Percentiles rank a stretch among this genome's conserved stretches.
Conservation (phyloP, 176 grass and related monocot genomes). For the Eragrostis nindensis region DNA sequence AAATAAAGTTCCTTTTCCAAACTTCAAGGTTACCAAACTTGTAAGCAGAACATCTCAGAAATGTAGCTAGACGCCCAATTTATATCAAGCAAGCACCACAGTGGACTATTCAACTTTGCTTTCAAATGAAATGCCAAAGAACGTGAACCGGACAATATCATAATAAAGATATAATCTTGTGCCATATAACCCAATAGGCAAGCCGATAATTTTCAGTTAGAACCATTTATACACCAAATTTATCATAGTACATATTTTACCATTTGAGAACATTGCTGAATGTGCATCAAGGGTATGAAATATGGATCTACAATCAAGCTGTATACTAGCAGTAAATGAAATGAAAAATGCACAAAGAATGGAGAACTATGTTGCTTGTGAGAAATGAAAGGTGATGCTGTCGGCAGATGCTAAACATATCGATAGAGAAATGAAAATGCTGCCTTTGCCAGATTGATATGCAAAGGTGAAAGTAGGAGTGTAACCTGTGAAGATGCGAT, state of each 20-base stretch:
- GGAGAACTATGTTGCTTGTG: background rate
- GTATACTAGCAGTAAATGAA: slow-evolving; percentile 7
- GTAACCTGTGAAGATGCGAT: slow-evolving; percentile 66
- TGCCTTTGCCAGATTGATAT: background rate
- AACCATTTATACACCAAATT: background rate
- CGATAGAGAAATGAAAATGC: background rate
- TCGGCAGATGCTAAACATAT: slow-evolving; percentile 10
- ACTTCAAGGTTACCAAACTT: background rate
- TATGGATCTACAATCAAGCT: background rate
- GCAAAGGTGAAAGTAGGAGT: background rate
- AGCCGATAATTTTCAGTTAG: background rate
- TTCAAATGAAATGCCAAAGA: slow-evolving; percentile 1
- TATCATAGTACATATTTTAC: background rate
- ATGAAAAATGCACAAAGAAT: background rate
- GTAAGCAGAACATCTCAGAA: background rate
- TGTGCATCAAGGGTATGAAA: slow-evolving; percentile 6
- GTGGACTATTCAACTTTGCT: slow-evolving; percentile 19
- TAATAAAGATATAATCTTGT: background rate
- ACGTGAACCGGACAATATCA: background rate
- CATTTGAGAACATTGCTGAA: slow-evolving; percentile 22
- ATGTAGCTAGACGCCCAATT: background rate
- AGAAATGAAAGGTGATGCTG: background rate
- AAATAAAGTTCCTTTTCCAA: slow-evolving; percentile 2
- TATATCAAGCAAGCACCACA: background rate
- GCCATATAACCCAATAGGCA: background rate